These are phyloP conservation scores for Teunomyces funiuensis DNA, from an alignment of 805 yeast genomes.

Conservation along the genomic window DNA sequence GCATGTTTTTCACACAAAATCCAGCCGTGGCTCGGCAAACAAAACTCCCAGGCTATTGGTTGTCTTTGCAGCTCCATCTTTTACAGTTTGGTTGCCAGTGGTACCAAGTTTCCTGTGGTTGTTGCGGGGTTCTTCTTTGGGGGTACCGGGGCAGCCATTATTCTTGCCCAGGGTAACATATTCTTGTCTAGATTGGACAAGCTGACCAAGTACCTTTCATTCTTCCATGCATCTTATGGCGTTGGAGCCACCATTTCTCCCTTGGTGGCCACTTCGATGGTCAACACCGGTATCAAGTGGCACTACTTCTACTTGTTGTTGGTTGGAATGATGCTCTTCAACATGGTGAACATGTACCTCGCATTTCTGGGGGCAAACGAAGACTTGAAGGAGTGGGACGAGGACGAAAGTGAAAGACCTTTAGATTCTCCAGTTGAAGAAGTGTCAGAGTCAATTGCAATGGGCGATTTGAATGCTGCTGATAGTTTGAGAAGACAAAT, in stretches of 20 bases:
- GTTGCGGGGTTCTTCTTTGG: constrained; percentile 54
- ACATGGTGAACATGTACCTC: constrained; percentile 31
- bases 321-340: constrained; percentile 35
- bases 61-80: constrained; percentile 33
- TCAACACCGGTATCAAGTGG: constrained; percentile 53
- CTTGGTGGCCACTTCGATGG: constrained; percentile 57
- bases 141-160: constrained; percentile 56
- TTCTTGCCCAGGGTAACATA: constrained; percentile 51
- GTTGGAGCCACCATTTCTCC: constrained; percentile 72
- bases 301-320: constrained; percentile 53
- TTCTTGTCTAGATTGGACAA: constrained; percentile 51
- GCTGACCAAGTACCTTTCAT: constrained; percentile 58
- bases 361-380: constrained; percentile 51
- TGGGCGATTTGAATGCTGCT: not conserved
- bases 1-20: constrained; percentile 51
- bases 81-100: constrained; percentile 48
- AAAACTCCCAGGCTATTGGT: constrained; percentile 42
- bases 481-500: not conserved
- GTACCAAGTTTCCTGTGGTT: constrained; percentile 48
- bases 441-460: not conserved
- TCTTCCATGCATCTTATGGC: constrained; percentile 70
- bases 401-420: constrained; percentile 10
- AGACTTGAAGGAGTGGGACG: constrained; percentile 42
- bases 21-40: constrained; percentile 41
- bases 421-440: not conserved